Evolutionary conservation across 2,329 filamentous ascomycete genomes (phyloP).

Genomic region (Oidium heveae): DNA sequence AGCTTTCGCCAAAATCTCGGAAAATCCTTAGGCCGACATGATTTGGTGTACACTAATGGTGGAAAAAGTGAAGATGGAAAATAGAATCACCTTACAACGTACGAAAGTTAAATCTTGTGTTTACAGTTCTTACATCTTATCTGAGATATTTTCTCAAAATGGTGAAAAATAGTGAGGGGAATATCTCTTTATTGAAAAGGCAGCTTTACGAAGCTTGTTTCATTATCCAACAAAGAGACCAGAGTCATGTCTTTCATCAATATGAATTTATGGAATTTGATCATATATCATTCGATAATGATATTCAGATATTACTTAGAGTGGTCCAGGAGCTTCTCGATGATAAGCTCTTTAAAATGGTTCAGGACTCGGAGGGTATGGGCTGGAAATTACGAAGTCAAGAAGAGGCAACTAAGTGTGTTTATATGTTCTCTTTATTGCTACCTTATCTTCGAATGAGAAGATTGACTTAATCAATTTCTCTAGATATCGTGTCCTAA

Average conservation of each 20-base stretch:
- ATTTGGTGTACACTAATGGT: too few species aligned
- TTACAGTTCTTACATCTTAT: too few species aligned
- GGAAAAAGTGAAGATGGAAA: too few species aligned
- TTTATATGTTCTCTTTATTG: conserved; percentile 1
- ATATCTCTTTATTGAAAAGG: too few species aligned
- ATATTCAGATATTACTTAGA: conserved; percentile 26
- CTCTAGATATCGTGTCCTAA: conserved; percentile 30
- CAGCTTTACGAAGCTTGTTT: conserved; percentile 11
- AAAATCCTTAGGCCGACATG: too few species aligned
- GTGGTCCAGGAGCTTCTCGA: conserved; percentile 32
- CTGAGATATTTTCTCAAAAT: too few species aligned
- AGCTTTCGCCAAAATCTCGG: too few species aligned
- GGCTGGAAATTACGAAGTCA: conserved; percentile 32
- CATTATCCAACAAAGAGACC: conserved; percentile 5
- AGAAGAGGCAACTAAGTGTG: conserved; percentile 36
- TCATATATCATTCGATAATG: conserved; percentile 29
- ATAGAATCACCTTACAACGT: too few species aligned
- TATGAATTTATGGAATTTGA: conserved; percentile 25
- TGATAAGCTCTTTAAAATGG: conserved; percentile 31
- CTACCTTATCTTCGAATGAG: background rate
- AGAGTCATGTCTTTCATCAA: conserved; percentile 24
- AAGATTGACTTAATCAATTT: conserved; percentile 2
- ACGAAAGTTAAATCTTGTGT: too few species aligned
- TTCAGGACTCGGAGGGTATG: conserved; percentile 19
- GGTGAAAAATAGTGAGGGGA: too few species aligned